Evolutionary conservation across 1,284 basidiomycete genomes (phyloP).

Genomic region (Naganishia albida): DNA sequence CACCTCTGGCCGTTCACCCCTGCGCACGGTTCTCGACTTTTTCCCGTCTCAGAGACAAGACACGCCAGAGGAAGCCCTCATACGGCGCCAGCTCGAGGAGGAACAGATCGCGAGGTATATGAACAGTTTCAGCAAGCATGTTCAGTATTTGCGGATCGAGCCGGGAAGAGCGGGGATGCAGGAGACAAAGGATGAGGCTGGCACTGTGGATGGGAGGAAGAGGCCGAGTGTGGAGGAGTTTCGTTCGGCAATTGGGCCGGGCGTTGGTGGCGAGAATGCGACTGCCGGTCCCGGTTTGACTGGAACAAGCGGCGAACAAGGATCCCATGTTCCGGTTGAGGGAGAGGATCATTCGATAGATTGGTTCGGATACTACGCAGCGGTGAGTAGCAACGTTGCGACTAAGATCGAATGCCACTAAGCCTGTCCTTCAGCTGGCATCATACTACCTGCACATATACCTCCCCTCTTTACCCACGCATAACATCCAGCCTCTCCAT

Average conservation of each 20-base stretch:
- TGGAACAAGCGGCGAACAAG: too few relatives aligned
- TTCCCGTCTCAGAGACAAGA: constrained; percentile 3
- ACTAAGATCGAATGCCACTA: not conserved
- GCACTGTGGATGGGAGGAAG: not conserved
- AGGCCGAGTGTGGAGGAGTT: constrained; percentile 6
- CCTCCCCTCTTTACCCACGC: not conserved
- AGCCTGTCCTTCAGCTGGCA: not conserved
- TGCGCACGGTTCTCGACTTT: not conserved
- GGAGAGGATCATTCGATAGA: not conserved
- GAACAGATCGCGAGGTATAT: constrained; percentile 23
- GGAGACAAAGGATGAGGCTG: not conserved
- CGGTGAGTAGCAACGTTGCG: not conserved
- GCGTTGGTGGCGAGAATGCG: not conserved
- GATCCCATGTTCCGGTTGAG: too few relatives aligned
- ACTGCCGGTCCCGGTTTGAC: not conserved
- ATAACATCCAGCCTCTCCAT: constrained; percentile 1
- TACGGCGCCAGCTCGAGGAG: constrained; percentile 6
- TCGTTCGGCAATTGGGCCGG: not conserved
- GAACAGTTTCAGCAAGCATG: constrained; percentile 22
- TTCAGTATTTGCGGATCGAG: constrained; percentile 25
- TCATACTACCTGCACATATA: constrained; percentile 9
- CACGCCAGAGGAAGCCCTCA: constrained; percentile 9
- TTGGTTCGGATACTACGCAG: constrained; percentile 30
- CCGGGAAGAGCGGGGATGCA: not conserved
- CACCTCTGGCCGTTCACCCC: not conserved